Percentiles rank a stretch among this genome's conserved stretches.
Evolutionary conservation across 768 basidiomycete species (phyloP).

Genomic region (Boletus patriciae): DNA sequence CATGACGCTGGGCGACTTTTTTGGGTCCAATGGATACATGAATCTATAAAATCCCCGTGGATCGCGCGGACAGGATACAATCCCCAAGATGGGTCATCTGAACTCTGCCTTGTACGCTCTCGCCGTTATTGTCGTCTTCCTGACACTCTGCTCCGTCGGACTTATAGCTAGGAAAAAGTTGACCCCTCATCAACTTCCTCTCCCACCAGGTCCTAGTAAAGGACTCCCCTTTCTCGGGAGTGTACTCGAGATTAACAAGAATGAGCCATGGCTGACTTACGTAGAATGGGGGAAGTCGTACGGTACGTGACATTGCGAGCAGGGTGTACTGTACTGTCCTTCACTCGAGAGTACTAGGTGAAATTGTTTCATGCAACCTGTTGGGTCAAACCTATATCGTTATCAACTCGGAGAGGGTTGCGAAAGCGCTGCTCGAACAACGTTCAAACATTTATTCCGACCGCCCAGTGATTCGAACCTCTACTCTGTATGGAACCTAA

Average conservation of each 20-base stretch:
- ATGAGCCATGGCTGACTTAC: constrained; percentile 34
- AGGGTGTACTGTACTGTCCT: background rate
- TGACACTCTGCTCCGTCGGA: constrained; percentile 1
- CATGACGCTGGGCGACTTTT: background rate
- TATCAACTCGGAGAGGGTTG: constrained; percentile 25
- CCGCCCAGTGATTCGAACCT: constrained; percentile 13
- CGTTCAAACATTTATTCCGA: constrained; percentile 27
- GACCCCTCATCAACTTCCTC: constrained; percentile 17
- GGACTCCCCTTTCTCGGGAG: constrained; percentile 30
- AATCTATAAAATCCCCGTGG: constrained; percentile 6
- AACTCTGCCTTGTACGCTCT: background rate
- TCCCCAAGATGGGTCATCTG: constrained; percentile 7
- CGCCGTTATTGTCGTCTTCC: background rate
- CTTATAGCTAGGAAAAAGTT: constrained; percentile 4
- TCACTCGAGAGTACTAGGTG: constrained; percentile 10
- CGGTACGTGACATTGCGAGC: constrained; percentile 22
- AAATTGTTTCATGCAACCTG: constrained; percentile 20
- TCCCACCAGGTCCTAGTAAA: constrained; percentile 33
- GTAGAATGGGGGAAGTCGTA: constrained; percentile 31
- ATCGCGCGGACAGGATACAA: background rate
- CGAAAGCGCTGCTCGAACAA: constrained; percentile 24
- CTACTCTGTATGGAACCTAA: constrained; percentile 1
- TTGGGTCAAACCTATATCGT: constrained; percentile 25
- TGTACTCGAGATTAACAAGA: constrained; percentile 23
- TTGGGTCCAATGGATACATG: background rate